These are phyloP conservation scores for Gossypium longicalyx DNA, from an alignment of 345 rosid species.

Conservation along the genomic window DNA sequence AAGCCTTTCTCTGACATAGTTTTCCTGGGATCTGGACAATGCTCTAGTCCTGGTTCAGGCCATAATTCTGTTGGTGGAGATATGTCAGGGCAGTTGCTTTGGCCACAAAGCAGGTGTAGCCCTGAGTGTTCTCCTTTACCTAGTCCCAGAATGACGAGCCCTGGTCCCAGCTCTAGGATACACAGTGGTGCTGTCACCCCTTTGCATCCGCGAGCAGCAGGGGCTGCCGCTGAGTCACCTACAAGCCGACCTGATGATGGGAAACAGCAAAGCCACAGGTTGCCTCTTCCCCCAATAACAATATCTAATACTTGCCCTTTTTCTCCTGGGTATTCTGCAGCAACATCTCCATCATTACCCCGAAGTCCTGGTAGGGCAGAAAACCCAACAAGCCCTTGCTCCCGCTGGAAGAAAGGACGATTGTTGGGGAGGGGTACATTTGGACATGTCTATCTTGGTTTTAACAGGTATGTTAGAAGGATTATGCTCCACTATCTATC, in stretches of 20 bases:
- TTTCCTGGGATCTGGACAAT: constrained; percentile 87
- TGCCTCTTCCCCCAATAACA: constrained; percentile 85
- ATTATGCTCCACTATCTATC: background rate
- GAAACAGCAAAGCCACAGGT: constrained; percentile 76
- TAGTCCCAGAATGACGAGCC: constrained; percentile 95
- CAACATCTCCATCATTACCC: constrained; percentile 89
- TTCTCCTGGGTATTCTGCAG: constrained; percentile 84
- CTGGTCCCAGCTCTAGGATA: constrained; percentile 95
- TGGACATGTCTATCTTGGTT: constrained; percentile 67
- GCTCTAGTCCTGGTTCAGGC: constrained; percentile 98
- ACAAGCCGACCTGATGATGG: constrained; percentile 70
- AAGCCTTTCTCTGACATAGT: constrained; percentile 69
- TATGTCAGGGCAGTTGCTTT: constrained; percentile 76
- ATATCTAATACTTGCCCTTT: constrained; percentile 70
- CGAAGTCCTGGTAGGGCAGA: constrained; percentile 93
- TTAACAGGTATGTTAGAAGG: constrained; percentile 47
- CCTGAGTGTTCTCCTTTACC: constrained; percentile 94
- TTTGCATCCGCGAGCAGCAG: constrained; percentile 87
- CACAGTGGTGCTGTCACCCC: constrained; percentile 99
- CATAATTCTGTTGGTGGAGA: constrained; percentile 95
- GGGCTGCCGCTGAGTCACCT: constrained; percentile 60
- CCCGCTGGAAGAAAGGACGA: constrained; percentile 61
- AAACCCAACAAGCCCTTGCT: constrained; percentile 63
- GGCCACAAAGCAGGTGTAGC: constrained; percentile 95
- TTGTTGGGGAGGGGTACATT: constrained; percentile 63